phyloP scores from a whole-genome alignment of 805 yeast genomes.

The Myxozyma vanderwaltii region DNA sequence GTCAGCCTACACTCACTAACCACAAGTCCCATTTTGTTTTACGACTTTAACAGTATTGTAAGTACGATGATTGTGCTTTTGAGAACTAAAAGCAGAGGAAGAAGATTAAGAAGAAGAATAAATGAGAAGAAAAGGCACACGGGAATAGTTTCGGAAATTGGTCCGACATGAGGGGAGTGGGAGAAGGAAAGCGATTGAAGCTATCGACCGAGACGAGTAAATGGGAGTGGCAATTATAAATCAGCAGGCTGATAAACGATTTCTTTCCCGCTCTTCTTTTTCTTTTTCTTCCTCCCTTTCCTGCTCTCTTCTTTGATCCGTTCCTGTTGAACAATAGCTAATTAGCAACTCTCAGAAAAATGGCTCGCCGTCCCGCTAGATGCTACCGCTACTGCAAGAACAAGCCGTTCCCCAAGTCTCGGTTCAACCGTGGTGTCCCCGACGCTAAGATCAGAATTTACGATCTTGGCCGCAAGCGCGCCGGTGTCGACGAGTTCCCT shows the following conservation, averaged over 20 bases:
- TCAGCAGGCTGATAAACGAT: neutral
- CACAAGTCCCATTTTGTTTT: neutral
- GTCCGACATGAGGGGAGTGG: too few relatives aligned
- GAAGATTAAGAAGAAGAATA: too few relatives aligned
- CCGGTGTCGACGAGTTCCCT: constrained; percentile 99
- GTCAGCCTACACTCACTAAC: constrained; percentile 3
- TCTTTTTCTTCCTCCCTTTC: neutral
- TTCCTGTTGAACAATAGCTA: neutral
- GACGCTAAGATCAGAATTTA: constrained; percentile 99
- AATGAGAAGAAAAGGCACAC: too few relatives aligned
- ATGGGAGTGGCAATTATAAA: neutral
- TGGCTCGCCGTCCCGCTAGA: constrained; percentile 99
- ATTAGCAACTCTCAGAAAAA: constrained; percentile 48
- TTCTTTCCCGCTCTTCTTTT: neutral
- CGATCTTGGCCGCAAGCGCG: constrained; percentile 99
- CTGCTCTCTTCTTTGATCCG: neutral
- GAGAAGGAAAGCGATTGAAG: too few relatives aligned
- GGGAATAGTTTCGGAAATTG: too few relatives aligned
- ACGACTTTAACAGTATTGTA: constrained; percentile 6
- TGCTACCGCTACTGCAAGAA: constrained; percentile 99
- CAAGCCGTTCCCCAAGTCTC: constrained; percentile 99
- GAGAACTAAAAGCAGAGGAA: too few relatives aligned
- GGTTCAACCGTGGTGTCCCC: constrained; percentile 99
- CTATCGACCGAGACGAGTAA: too few relatives aligned
- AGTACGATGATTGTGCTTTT: neutral